Evolutionary conservation across 306 rosid genomes (phyloP).

Genomic region (Hippophae gyantsensis): DNA sequence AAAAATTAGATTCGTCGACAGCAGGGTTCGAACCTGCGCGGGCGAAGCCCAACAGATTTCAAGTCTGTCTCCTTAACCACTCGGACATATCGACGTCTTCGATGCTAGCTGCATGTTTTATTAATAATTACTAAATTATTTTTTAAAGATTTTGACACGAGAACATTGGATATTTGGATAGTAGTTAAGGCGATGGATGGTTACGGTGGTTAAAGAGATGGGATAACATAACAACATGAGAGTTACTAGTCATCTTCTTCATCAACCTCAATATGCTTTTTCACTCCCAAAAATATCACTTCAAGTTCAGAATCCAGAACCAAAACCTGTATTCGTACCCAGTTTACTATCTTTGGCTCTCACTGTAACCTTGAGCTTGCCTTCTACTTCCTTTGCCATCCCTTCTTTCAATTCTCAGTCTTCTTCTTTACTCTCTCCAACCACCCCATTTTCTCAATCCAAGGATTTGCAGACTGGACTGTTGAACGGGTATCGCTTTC

Average conservation of each 20-base stretch:
- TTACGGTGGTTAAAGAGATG: constrained; percentile 12
- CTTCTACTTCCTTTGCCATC: constrained; percentile 56
- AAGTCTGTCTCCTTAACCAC: constrained; percentile 63
- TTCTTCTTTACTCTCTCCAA: constrained; percentile 50
- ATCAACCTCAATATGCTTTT: constrained; percentile 21
- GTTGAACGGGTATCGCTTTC: constrained; percentile 54
- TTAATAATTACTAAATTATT: background rate
- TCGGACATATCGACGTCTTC: constrained; percentile 31
- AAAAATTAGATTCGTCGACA: constrained; percentile 22
- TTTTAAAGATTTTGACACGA: background rate
- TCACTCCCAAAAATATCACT: constrained; percentile 14
- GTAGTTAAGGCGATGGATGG: background rate
- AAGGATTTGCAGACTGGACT: constrained; percentile 57
- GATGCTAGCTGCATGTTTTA: too few relatives aligned
- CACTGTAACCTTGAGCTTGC: constrained; percentile 50
- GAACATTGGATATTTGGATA: background rate
- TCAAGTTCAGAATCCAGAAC: constrained; percentile 17
- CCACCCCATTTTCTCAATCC: constrained; percentile 88
- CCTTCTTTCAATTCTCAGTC: constrained; percentile 57
- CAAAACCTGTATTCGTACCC: constrained; percentile 29
- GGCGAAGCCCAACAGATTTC: constrained; percentile 54
- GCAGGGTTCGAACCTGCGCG: constrained; percentile 64
- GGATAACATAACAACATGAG: constrained; percentile 27
- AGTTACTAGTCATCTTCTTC: constrained; percentile 33
- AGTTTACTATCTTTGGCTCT: constrained; percentile 58